Conservation (phyloP, 2,329 filamentous ascomycete genomes). For the Alternaria tenuissima region DNA sequence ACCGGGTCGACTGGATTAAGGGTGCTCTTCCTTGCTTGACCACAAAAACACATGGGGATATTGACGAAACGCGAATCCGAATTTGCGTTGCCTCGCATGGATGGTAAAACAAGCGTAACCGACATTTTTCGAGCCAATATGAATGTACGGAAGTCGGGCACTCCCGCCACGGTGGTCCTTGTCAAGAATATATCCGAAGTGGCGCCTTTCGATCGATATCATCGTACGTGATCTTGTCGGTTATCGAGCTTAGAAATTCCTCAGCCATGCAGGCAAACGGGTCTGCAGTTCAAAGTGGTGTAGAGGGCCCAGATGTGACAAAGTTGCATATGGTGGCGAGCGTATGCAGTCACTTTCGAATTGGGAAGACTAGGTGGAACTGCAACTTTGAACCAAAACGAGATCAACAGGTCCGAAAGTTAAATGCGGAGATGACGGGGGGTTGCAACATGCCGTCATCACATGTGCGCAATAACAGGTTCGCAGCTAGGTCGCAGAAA, state of each 20-base stretch:
- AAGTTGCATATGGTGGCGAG: neutral
- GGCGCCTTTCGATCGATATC: neutral
- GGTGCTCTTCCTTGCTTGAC: neutral
- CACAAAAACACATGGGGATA: neutral
- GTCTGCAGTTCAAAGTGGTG: neutral
- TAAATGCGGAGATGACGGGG: slow-evolving; percentile 8
- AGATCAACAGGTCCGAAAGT: neutral
- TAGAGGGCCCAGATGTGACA: neutral
- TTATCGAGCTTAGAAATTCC: neutral
- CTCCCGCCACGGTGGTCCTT: slow-evolving; percentile 12
- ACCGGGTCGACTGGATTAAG: neutral
- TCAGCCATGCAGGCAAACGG: neutral
- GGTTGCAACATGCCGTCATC: neutral
- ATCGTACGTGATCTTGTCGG: slow-evolving; percentile 3
- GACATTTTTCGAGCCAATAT: neutral
- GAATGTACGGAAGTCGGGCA: slow-evolving; percentile 2
- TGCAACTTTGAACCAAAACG: neutral
- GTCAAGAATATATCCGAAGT: slow-evolving; percentile 5
- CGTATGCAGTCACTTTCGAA: slow-evolving; percentile 8
- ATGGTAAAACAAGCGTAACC: slow-evolving; percentile 1
- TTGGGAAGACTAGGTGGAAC: slow-evolving; percentile 2
- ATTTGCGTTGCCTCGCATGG: neutral
- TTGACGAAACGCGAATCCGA: slow-evolving; percentile 3
- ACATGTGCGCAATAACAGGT: neutral
- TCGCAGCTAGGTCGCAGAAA: neutral